Conservation (phyloP, 192 early-diverging fungal species). For the Coemansia sp. region DNA sequence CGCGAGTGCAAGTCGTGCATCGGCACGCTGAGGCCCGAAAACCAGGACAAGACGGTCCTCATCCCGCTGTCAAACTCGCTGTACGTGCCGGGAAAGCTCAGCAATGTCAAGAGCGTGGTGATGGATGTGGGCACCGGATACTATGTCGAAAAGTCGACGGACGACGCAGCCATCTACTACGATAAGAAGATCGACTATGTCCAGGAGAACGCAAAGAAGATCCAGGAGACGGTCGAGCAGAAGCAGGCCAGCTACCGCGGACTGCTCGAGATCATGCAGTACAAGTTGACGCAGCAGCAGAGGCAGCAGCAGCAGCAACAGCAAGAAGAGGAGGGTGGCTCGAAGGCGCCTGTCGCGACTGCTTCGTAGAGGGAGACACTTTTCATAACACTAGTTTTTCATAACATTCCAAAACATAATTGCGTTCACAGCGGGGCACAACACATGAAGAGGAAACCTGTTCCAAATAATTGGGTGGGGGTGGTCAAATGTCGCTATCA, state of each 20-base stretch:
- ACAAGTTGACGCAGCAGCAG: slow-evolving; percentile 49
- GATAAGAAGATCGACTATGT: slow-evolving; percentile 79
- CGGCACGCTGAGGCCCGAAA: slow-evolving; percentile 57
- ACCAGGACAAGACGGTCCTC: slow-evolving; percentile 47
- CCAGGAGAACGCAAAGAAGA: slow-evolving; percentile 73
- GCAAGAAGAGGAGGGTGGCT: slow-evolving; percentile 8
- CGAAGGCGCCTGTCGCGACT: neutral
- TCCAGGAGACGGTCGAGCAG: slow-evolving; percentile 77
- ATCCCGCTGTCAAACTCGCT: slow-evolving; percentile 59
- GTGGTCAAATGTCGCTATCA: too few species aligned
- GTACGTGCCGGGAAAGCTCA: slow-evolving; percentile 90
- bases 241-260: slow-evolving; percentile 70
- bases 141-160: slow-evolving; percentile 84
- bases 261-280: slow-evolving; percentile 49
- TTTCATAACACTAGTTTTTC: too few species aligned
- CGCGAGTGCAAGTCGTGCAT: slow-evolving; percentile 78
- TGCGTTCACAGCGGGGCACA: too few species aligned
- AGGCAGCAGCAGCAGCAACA: slow-evolving; percentile 24
- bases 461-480: too few species aligned
- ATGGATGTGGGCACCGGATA: slow-evolving; percentile 98
- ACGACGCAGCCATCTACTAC: slow-evolving; percentile 84
- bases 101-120: slow-evolving; percentile 78
- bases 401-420: too few species aligned
- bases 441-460: too few species aligned
- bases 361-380: neutral